Base-by-base conservation (phyloP, 371 early-diverging fungal genomes). In the Dichotomocladium elegans region DNA sequence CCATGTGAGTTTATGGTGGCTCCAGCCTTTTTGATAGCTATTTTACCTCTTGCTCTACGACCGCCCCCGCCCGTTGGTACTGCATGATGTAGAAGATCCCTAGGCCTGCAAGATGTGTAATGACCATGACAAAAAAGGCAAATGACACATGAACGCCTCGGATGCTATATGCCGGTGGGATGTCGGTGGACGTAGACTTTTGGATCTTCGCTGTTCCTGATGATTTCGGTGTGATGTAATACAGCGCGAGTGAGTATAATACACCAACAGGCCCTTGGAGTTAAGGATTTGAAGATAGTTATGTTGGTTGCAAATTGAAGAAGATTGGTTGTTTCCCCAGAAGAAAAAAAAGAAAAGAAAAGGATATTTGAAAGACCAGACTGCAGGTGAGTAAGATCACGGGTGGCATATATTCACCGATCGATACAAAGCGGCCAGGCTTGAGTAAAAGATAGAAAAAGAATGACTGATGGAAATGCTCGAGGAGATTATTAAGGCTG, bases 401-500 rank as follows among this genome's bases (percentile, higher is more conserved):
- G 0, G 95, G 92, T 2, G 92, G 92, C 65, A 94, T 85, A 58
- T 94, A 97, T 46, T 88, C 80, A 24, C 90, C 89, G 37, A 97
- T 88, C 1, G 96, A 93, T 11, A 95, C 87, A 70, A 90, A 95
- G 22, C 79, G 79, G 15, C 69, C 55, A 21, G 87, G 79, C 12
- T 80, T 74, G n/a, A 90, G 88, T 57, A 96, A 75, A 12, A 95
- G 68, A 64, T 98, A 98, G 57, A 96, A 95, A 77, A 93, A 94
- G 75, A 90, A 95, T 8, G 96, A 90, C 58, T 96, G 97, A 59
- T 98, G 98, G 28, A 98, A 82, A 51, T 92, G 87, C 58, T 98
- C 98, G 33, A 98, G 75, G 41, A 98, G 63, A 64, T 96, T 96
- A 76, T 92, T 96, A 46, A 95, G 69, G 53, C 92, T 92, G 41